Percentiles rank a stretch among this genome's conserved stretches.
phyloP scores from a whole-genome alignment of 345 rosid species.

The Eutrema japonicum region DNA sequence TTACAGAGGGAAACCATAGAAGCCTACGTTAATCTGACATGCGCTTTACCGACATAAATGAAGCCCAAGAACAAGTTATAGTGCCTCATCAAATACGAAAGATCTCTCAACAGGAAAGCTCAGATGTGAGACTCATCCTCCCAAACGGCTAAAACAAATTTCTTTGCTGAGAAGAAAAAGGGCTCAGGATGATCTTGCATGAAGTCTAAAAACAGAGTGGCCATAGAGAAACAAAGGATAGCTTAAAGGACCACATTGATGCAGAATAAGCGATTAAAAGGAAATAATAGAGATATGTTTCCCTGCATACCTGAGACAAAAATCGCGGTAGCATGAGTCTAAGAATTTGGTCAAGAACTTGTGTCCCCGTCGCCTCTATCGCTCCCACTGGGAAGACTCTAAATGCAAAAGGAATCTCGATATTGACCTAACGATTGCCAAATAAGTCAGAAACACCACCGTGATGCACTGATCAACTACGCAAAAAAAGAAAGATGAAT shows the following conservation, averaged over 20 bases:
- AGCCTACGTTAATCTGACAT: neutral
- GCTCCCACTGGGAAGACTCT: slow-evolving; percentile 69
- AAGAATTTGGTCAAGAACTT: slow-evolving; percentile 80
- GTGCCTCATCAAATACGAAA: neutral
- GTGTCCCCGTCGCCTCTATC: slow-evolving; percentile 79
- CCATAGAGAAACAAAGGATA: neutral
- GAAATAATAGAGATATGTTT: neutral
- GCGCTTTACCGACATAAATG: neutral
- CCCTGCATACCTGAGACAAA: slow-evolving; percentile 75
- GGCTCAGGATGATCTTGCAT: slow-evolving; percentile 3
- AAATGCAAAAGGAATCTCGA: slow-evolving; percentile 85
- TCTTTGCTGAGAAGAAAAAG: neutral
- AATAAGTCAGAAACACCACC: slow-evolving; percentile 14
- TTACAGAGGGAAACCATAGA: slow-evolving; percentile 2
- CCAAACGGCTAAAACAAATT: neutral
- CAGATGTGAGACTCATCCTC: no score
- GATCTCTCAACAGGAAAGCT: neutral
- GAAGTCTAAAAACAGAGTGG: neutral
- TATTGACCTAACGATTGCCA: slow-evolving; percentile 57
- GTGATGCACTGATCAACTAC: neutral
- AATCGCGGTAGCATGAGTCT: slow-evolving; percentile 89
- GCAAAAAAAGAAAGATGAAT: slow-evolving; percentile 9
- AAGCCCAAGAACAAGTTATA: neutral
- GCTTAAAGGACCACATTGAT: neutral
- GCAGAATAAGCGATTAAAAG: neutral